Evolutionary conservation across 495 filamentous ascomycete genomes (phyloP).

Genomic region (Apiosordaria backusii): DNA sequence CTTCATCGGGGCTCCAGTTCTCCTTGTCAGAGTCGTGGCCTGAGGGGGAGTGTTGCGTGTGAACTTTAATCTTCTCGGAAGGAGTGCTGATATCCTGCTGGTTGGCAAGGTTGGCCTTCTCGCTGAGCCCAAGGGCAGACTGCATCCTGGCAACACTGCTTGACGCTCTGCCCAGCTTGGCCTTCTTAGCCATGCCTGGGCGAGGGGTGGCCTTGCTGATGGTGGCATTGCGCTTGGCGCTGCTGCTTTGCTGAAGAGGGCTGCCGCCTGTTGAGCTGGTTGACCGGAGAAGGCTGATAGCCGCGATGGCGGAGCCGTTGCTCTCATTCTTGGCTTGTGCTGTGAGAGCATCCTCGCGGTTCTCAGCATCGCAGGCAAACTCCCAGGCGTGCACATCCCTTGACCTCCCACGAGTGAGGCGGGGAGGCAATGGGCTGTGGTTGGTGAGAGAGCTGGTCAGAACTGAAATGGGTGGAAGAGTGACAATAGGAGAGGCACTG

Average conservation of each 20-base stretch:
- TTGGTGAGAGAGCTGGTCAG: constrained; percentile 56
- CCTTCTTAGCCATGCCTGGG: constrained; percentile 54
- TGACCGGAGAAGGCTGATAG: constrained; percentile 69
- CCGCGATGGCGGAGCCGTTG: constrained; percentile 64
- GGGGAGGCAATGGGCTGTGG: constrained; percentile 43
- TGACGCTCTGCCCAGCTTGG: constrained; percentile 59
- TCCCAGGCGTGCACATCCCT: constrained; percentile 83
- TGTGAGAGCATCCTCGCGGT: constrained; percentile 62
- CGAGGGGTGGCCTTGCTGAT: constrained; percentile 44
- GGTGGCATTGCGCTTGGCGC: constrained; percentile 58
- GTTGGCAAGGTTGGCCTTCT: constrained; percentile 15
- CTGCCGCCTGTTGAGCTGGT: constrained; percentile 50
- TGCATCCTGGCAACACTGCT: constrained; percentile 69
- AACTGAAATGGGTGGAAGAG: constrained; percentile 49
- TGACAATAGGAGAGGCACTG: constrained; percentile 47
- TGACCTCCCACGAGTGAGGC: constrained; percentile 61
- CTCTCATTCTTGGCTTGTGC: constrained; percentile 69
- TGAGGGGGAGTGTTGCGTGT: constrained; percentile 30
- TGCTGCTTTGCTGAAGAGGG: constrained; percentile 45
- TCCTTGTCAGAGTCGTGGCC: constrained; percentile 85
- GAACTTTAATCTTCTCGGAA: constrained; percentile 45
- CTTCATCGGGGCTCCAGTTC: constrained; percentile 67
- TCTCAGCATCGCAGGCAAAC: constrained; percentile 70
- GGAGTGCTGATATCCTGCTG: constrained; percentile 17
- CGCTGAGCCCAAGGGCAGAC: constrained; percentile 33